Evolutionary conservation across 495 filamentous ascomycete species (phyloP), one percentile per base, ranked within the genome.

Genomic region (Neurospora discreta): DNA sequence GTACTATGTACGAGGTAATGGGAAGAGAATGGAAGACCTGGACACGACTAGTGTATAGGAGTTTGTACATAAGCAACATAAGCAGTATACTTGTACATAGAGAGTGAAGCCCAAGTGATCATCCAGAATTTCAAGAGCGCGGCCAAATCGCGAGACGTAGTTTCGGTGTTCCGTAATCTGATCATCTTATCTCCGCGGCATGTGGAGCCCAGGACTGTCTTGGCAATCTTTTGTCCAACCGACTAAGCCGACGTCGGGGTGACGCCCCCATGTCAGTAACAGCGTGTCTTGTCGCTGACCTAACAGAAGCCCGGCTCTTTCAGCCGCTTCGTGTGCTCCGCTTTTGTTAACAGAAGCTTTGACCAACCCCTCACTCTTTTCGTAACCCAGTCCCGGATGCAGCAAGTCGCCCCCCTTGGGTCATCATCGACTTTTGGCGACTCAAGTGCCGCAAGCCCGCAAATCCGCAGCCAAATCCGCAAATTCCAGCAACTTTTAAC

Each of bases 181-280:
- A 78, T 77, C 70, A 79, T 80, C 79, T 80, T 78, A 80, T 80
- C 79, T 78, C 77, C 78, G 76, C 76, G 70, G 69, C 10, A 26
- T 69, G 73, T 75, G 71, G 75, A 68, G 39, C 41, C 16, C 67
- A 39, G 13, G 6, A 3, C 52, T 60, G 23, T 60, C 52, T 60
- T 60, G 52, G 52, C 52, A 2, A 13, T 60, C 15, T 60, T 23
- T 52, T 33, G 5, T 36, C 18, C 36, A 71, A 43, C 74, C 73
- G 68, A 69, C 72, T n/a, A 5, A 74, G 71, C 77, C 77, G 78
- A 75, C 75, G 71, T 80, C 78, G 78, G 78, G 68, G 78, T 76
- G 77, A 79, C 74, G 73, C 70, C 44, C 16, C n/a, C 30, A 30
- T 42, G 69, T 33, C 13, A 60, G 52, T 33, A 15, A 60, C 52